Conservation (phyloP, 129 eudicot species). For the Solidago caesia region DNA sequence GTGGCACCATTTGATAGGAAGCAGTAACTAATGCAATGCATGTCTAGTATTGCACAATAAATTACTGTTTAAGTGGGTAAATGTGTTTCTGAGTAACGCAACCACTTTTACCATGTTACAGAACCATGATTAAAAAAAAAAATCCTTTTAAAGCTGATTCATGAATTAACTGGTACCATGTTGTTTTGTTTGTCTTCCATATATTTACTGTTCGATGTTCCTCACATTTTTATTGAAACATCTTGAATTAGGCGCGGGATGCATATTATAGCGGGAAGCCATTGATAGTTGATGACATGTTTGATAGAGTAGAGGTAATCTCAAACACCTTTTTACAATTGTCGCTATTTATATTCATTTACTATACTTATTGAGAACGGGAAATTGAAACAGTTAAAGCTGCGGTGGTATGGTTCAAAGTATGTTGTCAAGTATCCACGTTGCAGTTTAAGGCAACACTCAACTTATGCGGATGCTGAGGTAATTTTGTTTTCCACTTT, state of each 20-base stretch:
- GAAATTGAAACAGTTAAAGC: slow-evolving; percentile 55
- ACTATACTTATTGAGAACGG: slow-evolving; percentile 7
- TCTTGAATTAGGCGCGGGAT: slow-evolving; percentile 71
- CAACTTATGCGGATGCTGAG: slow-evolving; percentile 97
- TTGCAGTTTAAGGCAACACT: slow-evolving; percentile 83
- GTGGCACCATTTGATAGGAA: no score
- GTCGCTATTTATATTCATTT: slow-evolving; percentile 6
- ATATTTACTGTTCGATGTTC: neutral
- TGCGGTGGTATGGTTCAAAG: slow-evolving; percentile 88
- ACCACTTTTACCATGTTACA: neutral
- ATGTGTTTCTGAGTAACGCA: no score
- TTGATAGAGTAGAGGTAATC: slow-evolving; percentile 82
- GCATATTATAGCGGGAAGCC: slow-evolving; percentile 93
- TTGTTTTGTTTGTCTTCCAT: neutral
- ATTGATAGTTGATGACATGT: slow-evolving; percentile 92
- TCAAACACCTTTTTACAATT: neutral
- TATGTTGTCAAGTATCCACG: slow-evolving; percentile 94
- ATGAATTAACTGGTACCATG: neutral
- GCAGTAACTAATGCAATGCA: no score
- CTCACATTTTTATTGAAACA: slow-evolving; percentile 19
- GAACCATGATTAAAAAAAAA: no score
- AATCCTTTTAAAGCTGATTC: slow-evolving; percentile 6
- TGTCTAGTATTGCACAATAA: no score
- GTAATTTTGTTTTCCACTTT: slow-evolving; percentile 34
- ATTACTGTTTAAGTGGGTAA: no score